A percentile compares a stretch with the other conserved stretches of the same genome.
phyloP scores from a whole-genome alignment of 192 early-diverging fungal species.

The Coemansia reversa region DNA sequence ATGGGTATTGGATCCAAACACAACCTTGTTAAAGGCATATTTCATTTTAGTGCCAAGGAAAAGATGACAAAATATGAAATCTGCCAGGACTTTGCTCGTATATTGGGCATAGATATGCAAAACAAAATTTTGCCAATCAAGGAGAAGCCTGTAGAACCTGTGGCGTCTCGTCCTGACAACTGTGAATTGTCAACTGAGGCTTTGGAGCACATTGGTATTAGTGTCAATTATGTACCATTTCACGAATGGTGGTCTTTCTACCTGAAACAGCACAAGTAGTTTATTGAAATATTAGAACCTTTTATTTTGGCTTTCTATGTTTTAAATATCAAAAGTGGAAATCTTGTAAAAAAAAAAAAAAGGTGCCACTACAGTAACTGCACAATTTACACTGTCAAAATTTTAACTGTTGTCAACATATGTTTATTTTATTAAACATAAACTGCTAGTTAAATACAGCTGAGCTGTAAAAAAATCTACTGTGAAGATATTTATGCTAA shows the following conservation, averaged over 20 bases:
- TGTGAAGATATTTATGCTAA: too few species aligned
- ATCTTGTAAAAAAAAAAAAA: too few species aligned
- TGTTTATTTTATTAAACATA: too few species aligned
- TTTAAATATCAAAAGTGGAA: too few species aligned
- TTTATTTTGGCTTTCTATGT: too few species aligned
- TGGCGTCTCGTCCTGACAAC: constrained; percentile 35
- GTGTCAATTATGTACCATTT: constrained; percentile 26
- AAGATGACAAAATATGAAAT: constrained; percentile 51
- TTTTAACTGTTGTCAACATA: too few species aligned
- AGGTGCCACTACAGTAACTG: too few species aligned
- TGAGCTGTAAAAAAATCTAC: too few species aligned
- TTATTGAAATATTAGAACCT: too few species aligned
- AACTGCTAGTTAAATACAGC: too few species aligned
- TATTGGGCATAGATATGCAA: constrained; percentile 16
- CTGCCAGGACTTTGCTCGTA: constrained; percentile 29
- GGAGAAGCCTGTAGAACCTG: constrained; percentile 15
- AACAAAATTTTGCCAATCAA: constrained; percentile 14
- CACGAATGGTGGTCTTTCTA: constrained; percentile 37
- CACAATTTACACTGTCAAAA: too few species aligned
- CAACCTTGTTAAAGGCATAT: constrained; percentile 21
- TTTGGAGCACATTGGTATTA: constrained; percentile 31
- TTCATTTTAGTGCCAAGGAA: constrained; percentile 40
- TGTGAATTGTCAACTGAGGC: constrained; percentile 28
- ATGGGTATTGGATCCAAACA: constrained; percentile 15
- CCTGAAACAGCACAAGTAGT: constrained; percentile 2